Evolutionary conservation across 371 early-diverging fungal species (phyloP), one percentile per base, ranked within the genome.

Genomic region (Mucor indicus): DNA sequence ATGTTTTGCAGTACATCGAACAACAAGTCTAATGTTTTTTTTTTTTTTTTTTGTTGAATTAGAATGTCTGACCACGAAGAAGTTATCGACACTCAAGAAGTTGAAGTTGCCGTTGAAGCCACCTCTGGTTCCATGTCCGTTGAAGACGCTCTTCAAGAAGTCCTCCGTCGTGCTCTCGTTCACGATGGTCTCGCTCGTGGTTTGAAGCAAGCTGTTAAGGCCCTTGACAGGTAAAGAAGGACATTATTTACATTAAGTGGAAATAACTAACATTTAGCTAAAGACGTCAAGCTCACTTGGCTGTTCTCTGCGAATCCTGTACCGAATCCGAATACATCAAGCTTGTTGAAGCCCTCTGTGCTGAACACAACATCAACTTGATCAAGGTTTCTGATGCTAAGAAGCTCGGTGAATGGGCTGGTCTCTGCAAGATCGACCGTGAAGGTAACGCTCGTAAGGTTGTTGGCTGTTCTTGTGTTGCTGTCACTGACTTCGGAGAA

Each of bases 381-480:
- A 93, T 98, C 90, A 95, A 95, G 89, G 92, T 96, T 54, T 77
- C 87, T 43, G 96, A 96, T 76, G 85, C 92, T 79, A 96, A 96
- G 92, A 93, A 96, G 90, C 87, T 98, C 60, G 98, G 98, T 74
- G 95, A 97, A 84, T 96, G 96, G 98, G 93, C 90, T 61, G 97
- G 97, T 81, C 92, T 96, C 60, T 98, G 97, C 92, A 97, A 98
- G 91, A 92, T 96, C 69, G 98, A 98, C 77, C 90, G 93, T 70
- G 94, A 95, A 71, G 98, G 98, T 68, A 93, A 91, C 79, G 88
- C 98, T 72, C 93, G 96, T 72, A 97, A 97, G 92, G 89, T 96
- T 55, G 96, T 96, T 58, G 93, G 90, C 51, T 91, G 93, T 81
- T 92, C 95, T 52, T 92, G 91, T 75, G 96, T 93, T 48, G 98